Evolutionary conservation across 805 yeast genomes (phyloP).

Genomic region (Ogataea neopini): DNA sequence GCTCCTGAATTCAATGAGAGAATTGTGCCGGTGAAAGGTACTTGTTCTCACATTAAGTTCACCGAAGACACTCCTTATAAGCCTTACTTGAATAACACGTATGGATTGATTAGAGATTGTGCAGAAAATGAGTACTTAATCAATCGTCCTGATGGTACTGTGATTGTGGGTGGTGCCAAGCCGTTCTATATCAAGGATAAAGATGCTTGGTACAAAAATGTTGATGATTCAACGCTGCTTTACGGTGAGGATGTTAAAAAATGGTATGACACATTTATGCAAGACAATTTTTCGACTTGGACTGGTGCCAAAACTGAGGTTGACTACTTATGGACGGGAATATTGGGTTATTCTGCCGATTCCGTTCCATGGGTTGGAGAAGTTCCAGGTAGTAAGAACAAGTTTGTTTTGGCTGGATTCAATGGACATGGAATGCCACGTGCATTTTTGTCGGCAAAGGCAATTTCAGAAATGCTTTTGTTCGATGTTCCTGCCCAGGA

Average conservation of each 20-base stretch:
- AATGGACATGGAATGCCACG: conserved; percentile 54
- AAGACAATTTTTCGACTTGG: conserved; percentile 34
- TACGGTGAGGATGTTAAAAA: conserved; percentile 26
- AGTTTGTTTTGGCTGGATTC: conserved; percentile 44
- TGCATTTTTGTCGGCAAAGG: conserved; percentile 41
- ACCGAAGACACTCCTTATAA: conserved; percentile 4
- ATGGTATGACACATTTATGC: conserved; percentile 34
- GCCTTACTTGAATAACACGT: conserved; percentile 36
- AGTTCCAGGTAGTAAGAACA: conserved; percentile 28
- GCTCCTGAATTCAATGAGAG: conserved; percentile 26
- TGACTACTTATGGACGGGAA: conserved; percentile 43
- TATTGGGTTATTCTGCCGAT: conserved; percentile 45
- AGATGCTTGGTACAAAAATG: conserved; percentile 31
- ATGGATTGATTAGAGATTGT: conserved; percentile 27
- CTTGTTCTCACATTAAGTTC: conserved; percentile 32
- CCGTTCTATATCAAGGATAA: conserved; percentile 26
- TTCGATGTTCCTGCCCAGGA: conserved; percentile 1
- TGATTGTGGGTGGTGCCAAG: conserved; percentile 39
- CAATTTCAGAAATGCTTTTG: conserved; percentile 33
- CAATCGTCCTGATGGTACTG: conserved; percentile 40
- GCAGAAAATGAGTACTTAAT: conserved; percentile 33
- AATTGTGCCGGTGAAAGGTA: conserved; percentile 39
- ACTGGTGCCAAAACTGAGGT: conserved; percentile 26
- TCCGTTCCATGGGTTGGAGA: conserved; percentile 45
- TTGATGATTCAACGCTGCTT: conserved; percentile 39